These are phyloP conservation scores for Daldinia vernicosa DNA, from an alignment of 495 filamentous ascomycete species.

Conservation along the genomic window DNA sequence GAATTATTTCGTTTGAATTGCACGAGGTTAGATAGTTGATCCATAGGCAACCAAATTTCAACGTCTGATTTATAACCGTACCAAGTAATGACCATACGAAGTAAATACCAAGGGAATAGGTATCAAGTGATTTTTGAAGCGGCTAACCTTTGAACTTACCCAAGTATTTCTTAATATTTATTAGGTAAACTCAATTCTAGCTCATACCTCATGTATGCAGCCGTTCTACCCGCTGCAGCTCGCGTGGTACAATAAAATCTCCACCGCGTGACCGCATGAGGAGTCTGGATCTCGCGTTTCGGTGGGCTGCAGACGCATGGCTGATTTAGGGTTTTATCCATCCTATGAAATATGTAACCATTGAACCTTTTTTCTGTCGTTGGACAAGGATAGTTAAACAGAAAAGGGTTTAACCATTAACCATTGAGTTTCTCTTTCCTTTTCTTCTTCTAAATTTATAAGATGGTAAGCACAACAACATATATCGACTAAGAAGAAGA, in stretches of 20 bases:
- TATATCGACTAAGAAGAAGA: too few relatives aligned
- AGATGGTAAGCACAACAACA: background rate
- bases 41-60: background rate
- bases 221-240: background rate
- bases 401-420: background rate
- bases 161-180: background rate
- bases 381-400: background rate
- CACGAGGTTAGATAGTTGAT: background rate
- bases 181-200: background rate
- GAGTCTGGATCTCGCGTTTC: background rate
- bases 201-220: too few relatives aligned
- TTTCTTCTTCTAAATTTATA: background rate
- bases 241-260: conserved; percentile 1
- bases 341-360: background rate
- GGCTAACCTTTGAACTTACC: background rate
- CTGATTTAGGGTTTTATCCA: background rate
- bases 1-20: background rate
- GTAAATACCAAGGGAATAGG: background rate
- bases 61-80: background rate
- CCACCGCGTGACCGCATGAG: background rate
- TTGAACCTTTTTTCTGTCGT: background rate
- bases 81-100: background rate
- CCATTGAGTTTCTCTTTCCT: background rate
- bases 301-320: background rate
- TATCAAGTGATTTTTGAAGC: background rate